Conservation (phyloP, 2,329 filamentous ascomycete species). For the Neofusicoccum ribis region DNA sequence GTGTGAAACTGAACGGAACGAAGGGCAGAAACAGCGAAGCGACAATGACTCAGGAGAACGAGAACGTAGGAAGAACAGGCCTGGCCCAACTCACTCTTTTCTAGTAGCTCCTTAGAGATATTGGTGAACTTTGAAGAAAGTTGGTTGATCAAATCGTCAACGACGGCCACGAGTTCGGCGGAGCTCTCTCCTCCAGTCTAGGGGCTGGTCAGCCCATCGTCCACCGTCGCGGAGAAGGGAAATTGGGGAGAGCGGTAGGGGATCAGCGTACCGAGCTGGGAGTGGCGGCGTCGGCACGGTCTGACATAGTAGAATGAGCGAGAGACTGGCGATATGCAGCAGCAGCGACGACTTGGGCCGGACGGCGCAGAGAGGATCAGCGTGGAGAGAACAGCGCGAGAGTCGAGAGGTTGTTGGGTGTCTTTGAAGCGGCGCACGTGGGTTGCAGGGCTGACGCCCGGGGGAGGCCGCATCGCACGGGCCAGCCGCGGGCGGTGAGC, state of each 20-base stretch:
- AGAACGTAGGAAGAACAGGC: background rate
- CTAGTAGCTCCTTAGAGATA: constrained; percentile 82
- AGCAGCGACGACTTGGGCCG: background rate
- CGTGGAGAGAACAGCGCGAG: background rate
- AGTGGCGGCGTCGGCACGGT: constrained; percentile 15
- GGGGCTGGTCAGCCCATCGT: constrained; percentile 23
- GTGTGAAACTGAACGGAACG: background rate
- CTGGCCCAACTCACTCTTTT: constrained; percentile 67
- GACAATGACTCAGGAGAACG: background rate
- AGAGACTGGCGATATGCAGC: too few species aligned
- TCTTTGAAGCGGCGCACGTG: background rate
- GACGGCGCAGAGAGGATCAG: background rate
- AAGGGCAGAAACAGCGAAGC: background rate
- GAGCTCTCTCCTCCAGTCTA: constrained; percentile 23
- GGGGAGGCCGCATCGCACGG: constrained; percentile 29
- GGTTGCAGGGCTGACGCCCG: constrained; percentile 8
- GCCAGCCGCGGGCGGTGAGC: constrained; percentile 30
- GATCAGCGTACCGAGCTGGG: constrained; percentile 9
- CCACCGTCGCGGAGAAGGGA: background rate
- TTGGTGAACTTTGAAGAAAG: constrained; percentile 82
- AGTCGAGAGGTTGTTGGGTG: background rate
- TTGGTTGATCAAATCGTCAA: constrained; percentile 84
- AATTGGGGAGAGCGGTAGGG: background rate
- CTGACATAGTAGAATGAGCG: constrained; percentile 18
- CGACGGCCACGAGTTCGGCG: constrained; percentile 71